Percentiles rank a stretch among this genome's conserved stretches.
Evolutionary conservation across 1,284 basidiomycete genomes (phyloP).

Genomic region (Ganoderma boninense): DNA sequence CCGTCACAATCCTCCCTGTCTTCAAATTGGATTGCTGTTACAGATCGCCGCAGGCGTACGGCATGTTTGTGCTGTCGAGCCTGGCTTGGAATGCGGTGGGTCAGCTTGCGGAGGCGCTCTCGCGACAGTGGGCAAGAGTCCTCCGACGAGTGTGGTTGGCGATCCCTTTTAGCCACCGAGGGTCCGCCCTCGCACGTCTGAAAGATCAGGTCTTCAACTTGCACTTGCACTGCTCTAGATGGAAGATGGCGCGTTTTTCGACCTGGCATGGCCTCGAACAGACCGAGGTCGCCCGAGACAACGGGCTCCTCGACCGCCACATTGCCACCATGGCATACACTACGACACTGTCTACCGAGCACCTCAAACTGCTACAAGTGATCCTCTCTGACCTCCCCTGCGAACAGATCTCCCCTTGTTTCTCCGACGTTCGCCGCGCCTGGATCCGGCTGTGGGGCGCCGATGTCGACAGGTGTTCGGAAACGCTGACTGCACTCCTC

Average conservation of each 20-base stretch:
- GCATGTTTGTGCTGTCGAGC: conserved; percentile 18
- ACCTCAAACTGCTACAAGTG: conserved; percentile 1
- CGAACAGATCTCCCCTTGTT: neutral
- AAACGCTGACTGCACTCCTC: neutral
- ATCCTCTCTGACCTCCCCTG: neutral
- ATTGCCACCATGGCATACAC: conserved; percentile 25
- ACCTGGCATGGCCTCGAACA: conserved; percentile 26
- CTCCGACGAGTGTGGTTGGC: too few relatives aligned
- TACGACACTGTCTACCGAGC: conserved; percentile 19
- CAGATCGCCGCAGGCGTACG: conserved; percentile 29
- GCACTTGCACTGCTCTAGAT: too few relatives aligned
- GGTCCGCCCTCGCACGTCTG: conserved; percentile 8
- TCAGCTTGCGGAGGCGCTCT: too few relatives aligned
- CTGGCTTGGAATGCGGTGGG: neutral
- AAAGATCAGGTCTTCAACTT: too few relatives aligned
- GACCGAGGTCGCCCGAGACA: conserved; percentile 16
- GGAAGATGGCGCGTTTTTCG: neutral
- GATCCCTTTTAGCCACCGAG: neutral
- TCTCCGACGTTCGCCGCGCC: neutral
- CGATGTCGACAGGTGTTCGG: neutral
- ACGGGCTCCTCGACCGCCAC: conserved; percentile 21
- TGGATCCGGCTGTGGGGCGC: neutral
- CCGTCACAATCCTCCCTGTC: conserved; percentile 26
- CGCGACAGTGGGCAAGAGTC: too few relatives aligned
- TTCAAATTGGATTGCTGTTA: conserved; percentile 27